Evolutionary conservation across 352 stramenopile species (phyloP).

Genomic region (Phytophthora litchii): DNA sequence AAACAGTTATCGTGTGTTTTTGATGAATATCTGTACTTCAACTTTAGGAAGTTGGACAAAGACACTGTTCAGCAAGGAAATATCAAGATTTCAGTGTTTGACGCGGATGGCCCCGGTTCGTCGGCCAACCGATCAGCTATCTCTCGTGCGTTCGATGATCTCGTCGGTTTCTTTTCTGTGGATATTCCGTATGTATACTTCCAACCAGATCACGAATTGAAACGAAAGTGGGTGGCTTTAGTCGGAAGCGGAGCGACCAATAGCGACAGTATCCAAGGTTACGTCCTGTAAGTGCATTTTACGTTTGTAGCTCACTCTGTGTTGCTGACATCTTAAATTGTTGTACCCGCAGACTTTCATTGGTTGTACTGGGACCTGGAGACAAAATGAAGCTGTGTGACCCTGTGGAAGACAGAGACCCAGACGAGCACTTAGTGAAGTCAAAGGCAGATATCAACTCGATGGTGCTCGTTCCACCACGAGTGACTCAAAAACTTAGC

Average conservation of each 20-base stretch:
- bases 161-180: slow-evolving; percentile 87
- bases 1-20: slow-evolving; percentile 89
- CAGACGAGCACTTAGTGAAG: slow-evolving; percentile 45
- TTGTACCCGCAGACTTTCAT: slow-evolving; percentile 60
- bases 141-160: slow-evolving; percentile 58
- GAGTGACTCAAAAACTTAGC: slow-evolving; percentile 65
- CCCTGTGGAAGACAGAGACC: slow-evolving; percentile 44
- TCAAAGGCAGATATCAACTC: slow-evolving; percentile 74
- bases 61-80: slow-evolving; percentile 71
- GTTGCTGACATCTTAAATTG: slow-evolving; percentile 7
- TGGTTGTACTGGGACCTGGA: slow-evolving; percentile 84
- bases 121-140: slow-evolving; percentile 37
- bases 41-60: slow-evolving; percentile 82
- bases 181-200: slow-evolving; percentile 90
- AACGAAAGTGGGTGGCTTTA: slow-evolving; percentile 91
- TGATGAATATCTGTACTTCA: slow-evolving; percentile 92
- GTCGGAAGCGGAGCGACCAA: slow-evolving; percentile 74
- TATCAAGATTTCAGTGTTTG: slow-evolving; percentile 87
- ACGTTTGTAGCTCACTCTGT: not conserved
- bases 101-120: slow-evolving; percentile 60
- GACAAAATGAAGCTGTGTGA: slow-evolving; percentile 82
- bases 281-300: slow-evolving; percentile 64
- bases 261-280: slow-evolving; percentile 90
- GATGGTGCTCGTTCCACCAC: slow-evolving; percentile 83
- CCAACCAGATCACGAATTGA: slow-evolving; percentile 84